A percentile compares a stretch with the other conserved stretches of the same genome.
phyloP scores from a whole-genome alignment of 768 basidiomycete genomes.

The Trichaptum fuscoviolaceum region DNA sequence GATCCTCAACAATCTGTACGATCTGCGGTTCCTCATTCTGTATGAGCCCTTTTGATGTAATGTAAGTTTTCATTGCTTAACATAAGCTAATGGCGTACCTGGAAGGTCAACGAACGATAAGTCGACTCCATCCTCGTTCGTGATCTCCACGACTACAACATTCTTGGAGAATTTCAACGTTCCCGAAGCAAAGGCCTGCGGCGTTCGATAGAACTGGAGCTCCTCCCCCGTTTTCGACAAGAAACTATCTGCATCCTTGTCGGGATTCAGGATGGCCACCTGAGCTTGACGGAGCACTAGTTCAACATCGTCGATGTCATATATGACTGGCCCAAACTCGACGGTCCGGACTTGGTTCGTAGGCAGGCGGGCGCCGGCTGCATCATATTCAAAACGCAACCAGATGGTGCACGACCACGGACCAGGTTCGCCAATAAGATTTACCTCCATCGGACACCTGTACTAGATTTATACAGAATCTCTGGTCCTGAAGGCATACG shows the following conservation, averaged over 20 bases:
- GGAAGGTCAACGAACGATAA: constrained; percentile 20
- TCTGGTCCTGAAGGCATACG: neutral
- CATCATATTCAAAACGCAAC: constrained; percentile 37
- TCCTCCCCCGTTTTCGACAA: constrained; percentile 9
- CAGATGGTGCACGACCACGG: constrained; percentile 34
- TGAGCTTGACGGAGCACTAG: constrained; percentile 54
- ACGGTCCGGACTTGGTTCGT: constrained; percentile 20
- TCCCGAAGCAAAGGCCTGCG: neutral
- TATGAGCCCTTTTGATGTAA: constrained; percentile 12
- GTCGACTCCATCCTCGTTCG: constrained; percentile 15
- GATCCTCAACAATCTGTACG: constrained; percentile 6
- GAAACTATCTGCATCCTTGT: constrained; percentile 23
- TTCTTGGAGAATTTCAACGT: constrained; percentile 17
- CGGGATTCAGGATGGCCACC: constrained; percentile 48
- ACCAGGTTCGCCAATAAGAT: constrained; percentile 19
- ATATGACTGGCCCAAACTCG: constrained; percentile 39
- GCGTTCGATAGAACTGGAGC: constrained; percentile 4
- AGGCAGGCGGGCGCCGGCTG: constrained; percentile 20
- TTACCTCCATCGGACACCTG: constrained; percentile 31
- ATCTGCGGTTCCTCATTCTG: constrained; percentile 8
- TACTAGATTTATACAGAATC: neutral
- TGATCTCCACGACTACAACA: constrained; percentile 12
- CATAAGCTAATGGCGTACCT: constrained; percentile 2
- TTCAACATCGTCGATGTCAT: constrained; percentile 41
- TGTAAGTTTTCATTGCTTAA: neutral